Evolutionary conservation across 2,329 filamentous ascomycete species (phyloP).

Genomic region (Penicillium sp.): DNA sequence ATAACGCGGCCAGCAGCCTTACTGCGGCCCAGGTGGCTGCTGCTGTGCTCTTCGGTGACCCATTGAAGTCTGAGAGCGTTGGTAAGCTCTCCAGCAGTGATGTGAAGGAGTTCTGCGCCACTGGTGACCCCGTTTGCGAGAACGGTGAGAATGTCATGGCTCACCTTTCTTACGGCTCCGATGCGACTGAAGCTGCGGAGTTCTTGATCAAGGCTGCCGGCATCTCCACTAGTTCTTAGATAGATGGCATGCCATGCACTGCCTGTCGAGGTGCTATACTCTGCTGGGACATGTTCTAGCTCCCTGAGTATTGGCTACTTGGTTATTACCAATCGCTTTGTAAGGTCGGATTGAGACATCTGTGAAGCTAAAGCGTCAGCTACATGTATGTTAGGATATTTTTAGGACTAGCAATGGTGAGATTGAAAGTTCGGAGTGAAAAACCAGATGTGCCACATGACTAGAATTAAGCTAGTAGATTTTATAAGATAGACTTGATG

Average conservation of each 20-base stretch:
- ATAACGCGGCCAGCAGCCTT: slow-evolving; percentile 32
- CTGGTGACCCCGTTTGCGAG: slow-evolving; percentile 53
- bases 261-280: not conserved
- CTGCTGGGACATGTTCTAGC: not conserved
- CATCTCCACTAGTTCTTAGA: slow-evolving; percentile 1
- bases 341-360: not conserved
- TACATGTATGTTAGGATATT: not conserved
- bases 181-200: slow-evolving; percentile 39
- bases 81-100: slow-evolving; percentile 43
- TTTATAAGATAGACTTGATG: not conserved
- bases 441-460: not conserved
- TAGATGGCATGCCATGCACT: not conserved
- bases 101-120: slow-evolving; percentile 51
- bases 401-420: not conserved
- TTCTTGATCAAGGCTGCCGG: slow-evolving; percentile 35
- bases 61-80: slow-evolving; percentile 42
- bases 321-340: not conserved
- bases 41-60: slow-evolving; percentile 49
- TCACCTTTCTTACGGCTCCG: slow-evolving; percentile 42
- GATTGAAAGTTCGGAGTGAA: not conserved
- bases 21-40: slow-evolving; percentile 38
- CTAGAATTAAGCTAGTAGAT: not conserved
- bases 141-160: slow-evolving; percentile 46
- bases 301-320: not conserved
- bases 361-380: not conserved